Evolutionary conservation across 1,284 basidiomycete species (phyloP), one percentile per base, ranked within the genome.

Genomic region (Cryptococcus depauperatus): DNA sequence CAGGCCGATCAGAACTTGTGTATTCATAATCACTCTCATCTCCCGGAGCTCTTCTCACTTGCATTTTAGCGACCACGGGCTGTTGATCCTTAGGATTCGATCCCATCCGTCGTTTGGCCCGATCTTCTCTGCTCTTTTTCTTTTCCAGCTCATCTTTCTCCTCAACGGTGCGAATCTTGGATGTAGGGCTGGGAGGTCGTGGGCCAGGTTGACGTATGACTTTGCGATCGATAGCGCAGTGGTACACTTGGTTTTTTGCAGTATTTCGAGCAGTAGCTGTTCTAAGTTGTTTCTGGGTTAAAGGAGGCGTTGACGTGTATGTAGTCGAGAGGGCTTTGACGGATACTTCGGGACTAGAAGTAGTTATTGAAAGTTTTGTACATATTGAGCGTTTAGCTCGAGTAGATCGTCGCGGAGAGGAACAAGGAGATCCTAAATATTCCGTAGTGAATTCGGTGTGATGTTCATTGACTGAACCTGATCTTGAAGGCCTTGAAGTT

Each of bases 171-270:
- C 77, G 78, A 34, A 84, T 77, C 66, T 84, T 87, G 39, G 82
- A 79, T 16, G 75, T 78, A 2, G 85, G 86, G 61, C 83, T 87
- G 47, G 83, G 84, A 10, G 87, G 87, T 44, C 87, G 71, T 18
- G 73, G 70, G 21, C 85, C 85, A 28, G 79, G 75, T 58, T 78
- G 82, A 37, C 80, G 76, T 25, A 91, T 71, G 19, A 89, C 76
- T 42, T 66, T 58, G 3, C 66, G 56, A 42, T 70, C 66, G 18
- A 71, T 69, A 5, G 66, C 62, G 44, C 66, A 70, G 41, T 60
- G 56, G 46, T 67, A 67, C 5, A 69, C 68, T 39, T 69, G 55
- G 44, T 71, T 71, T 18, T 57, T 54, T 27, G 48, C 44, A 7
- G 69, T 71, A 43, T 71, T 68, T 8, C 57, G 54, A 14, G 53